Conservation (phyloP, 108 stramenopile species). For the Skeletonema tropicum region DNA sequence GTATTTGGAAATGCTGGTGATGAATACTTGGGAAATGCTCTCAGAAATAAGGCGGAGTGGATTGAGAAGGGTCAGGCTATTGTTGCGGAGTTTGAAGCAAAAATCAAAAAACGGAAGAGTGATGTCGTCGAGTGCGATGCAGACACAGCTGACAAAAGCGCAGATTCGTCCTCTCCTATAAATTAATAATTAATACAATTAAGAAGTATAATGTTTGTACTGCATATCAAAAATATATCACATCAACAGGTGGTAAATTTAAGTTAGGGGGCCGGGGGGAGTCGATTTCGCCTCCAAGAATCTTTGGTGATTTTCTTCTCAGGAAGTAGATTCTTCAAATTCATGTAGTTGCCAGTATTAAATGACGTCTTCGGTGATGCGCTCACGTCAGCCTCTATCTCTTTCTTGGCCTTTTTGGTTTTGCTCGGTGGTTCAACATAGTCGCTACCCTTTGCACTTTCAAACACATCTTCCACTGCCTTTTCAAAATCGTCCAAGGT, state of each 20-base stretch:
- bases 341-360: neutral
- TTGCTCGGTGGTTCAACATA: conserved; percentile 17
- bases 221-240: too few relatives aligned
- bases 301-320: neutral
- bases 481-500: conserved; percentile 66
- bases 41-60: conserved; percentile 34
- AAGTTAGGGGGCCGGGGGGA: too few relatives aligned
- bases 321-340: neutral
- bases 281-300: neutral
- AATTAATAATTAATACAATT: neutral
- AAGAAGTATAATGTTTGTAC: neutral
- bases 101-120: conserved; percentile 17
- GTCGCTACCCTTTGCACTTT: conserved; percentile 37
- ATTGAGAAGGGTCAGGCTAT: conserved; percentile 13
- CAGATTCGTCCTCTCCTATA: neutral
- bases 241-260: too few relatives aligned
- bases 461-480: conserved; percentile 75
- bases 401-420: neutral
- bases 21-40: conserved; percentile 32
- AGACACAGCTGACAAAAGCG: neutral
- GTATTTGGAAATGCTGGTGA: conserved; percentile 38
- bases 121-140: neutral
- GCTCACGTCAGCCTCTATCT: neutral
- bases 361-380: neutral
- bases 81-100: conserved; percentile 17